These are phyloP conservation scores for Rhodotorula sp. DNA, from an alignment of 1,284 basidiomycete genomes.

Conservation along the genomic window DNA sequence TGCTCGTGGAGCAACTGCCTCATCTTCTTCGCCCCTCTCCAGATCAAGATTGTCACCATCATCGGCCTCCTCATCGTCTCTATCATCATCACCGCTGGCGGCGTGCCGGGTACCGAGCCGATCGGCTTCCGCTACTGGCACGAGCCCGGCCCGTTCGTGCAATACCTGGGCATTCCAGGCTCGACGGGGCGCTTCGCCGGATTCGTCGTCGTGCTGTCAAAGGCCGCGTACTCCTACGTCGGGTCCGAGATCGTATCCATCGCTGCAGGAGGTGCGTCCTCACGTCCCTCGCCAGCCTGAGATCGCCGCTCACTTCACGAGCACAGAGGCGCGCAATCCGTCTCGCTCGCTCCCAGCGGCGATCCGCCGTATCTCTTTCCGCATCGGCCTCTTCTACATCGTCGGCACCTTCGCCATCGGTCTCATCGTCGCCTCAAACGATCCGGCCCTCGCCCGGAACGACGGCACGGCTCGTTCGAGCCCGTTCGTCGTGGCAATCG, in stretches of 20 bases:
- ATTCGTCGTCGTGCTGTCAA: conserved; percentile 38
- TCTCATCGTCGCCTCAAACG: conserved; percentile 69
- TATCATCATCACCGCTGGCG: conserved; percentile 54
- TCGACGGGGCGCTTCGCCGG: conserved; percentile 4
- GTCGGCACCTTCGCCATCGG: conserved; percentile 55
- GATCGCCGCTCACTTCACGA: neutral
- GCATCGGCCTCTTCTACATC: conserved; percentile 73
- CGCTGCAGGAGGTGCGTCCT: conserved; percentile 59
- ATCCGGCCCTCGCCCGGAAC: conserved; percentile 59
- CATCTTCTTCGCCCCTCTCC: too few relatives aligned
- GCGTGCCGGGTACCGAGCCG: conserved; percentile 44
- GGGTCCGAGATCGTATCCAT: conserved; percentile 82
- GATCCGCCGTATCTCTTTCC: conserved; percentile 67
- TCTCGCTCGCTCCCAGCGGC: conserved; percentile 64
- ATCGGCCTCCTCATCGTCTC: conserved; percentile 61
- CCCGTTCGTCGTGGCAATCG: conserved; percentile 43
- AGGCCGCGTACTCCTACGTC: conserved; percentile 76
- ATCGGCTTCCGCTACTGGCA: conserved; percentile 39
- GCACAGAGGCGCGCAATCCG: conserved; percentile 46
- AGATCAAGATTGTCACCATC: conserved; percentile 52
- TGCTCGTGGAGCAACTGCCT: too few relatives aligned
- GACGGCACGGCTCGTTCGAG: conserved; percentile 37
- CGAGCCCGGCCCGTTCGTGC: conserved; percentile 24
- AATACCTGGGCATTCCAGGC: conserved; percentile 48
- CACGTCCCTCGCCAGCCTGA: too few relatives aligned